Base-by-base conservation (phyloP, 2,329 filamentous ascomycete genomes). In the Penicillium frequentans region DNA sequence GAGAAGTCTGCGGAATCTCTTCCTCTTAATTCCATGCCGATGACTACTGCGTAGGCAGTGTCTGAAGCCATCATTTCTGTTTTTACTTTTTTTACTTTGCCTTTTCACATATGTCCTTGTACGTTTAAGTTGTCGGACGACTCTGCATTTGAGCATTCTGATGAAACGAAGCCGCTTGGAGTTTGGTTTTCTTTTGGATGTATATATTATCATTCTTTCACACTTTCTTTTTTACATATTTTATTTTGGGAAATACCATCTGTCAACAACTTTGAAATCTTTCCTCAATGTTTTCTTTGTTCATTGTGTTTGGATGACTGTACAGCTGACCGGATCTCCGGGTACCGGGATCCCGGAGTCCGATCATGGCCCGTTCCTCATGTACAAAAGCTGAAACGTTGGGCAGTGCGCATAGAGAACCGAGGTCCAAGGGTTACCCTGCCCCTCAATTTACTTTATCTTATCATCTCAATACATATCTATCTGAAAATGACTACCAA, bases 1-100 rank as follows among this genome's bases (percentile, higher is more conserved):
- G 72, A 77, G 53, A 75, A 81, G 59, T 46, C 42, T 27, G 50
- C 44, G 8, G 50, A 53, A 39, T 14, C 42, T n/a, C n/a, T 53
- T 29, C 50, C 50, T 19, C 50, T 53, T 19, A 53, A 21, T 2
- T n/a, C 42, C 10, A 53, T 53, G 50, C 50, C 50, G 13, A 53
- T 53, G 50, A 53, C 42, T 24, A 26, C 39, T 44, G 50, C 43
- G 5, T 53, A 53, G 39, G 2, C 35, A 23, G 39, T 13, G 39
- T 42, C 10, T 42, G 19, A 42, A 42, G 5, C n/a, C 19, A 42
- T 42, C 35, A 39, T 6, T n/a, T 39, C 35, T 29, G 3, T 29
- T 29, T 29, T 29, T 29, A 29, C 27, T 11, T 29, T 37, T n/a
- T 16, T n/a, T 31, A 19, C 9, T 35, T 35, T 49, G 5, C 24